Evolutionary conservation across 371 early-diverging fungal genomes (phyloP).

Genomic region (Phascolomyces articulosus): DNA sequence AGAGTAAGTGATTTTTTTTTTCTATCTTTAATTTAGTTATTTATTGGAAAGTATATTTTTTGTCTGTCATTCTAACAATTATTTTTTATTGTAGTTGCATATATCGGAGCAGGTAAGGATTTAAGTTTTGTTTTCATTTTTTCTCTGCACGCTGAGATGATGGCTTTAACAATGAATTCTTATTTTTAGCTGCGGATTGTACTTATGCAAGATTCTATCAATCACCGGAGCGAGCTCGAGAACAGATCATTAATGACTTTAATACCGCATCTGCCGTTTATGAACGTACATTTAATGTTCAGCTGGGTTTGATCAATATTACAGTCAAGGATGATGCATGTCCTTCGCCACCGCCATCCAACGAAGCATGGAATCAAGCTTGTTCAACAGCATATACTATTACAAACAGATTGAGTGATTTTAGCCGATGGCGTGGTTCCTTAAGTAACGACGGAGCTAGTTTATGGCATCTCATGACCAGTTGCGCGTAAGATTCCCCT

Average conservation of each 20-base stretch:
- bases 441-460: constrained; percentile 77
- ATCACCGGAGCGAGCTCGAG: constrained; percentile 61
- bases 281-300: constrained; percentile 87
- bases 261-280: constrained; percentile 83
- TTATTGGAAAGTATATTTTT: background rate
- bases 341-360: constrained; percentile 39
- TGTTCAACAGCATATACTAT: constrained; percentile 79
- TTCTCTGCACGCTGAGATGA: no score
- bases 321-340: constrained; percentile 70
- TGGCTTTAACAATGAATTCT: no score
- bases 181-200: constrained; percentile 72
- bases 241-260: constrained; percentile 78
- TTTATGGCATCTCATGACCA: constrained; percentile 95
- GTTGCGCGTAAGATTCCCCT: constrained; percentile 66
- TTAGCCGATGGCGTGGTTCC: constrained; percentile 86
- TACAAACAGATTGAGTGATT: constrained; percentile 81
- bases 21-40: background rate
- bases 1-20: constrained; percentile 25
- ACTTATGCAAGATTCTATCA: constrained; percentile 68
- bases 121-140: no score
- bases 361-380: constrained; percentile 77
- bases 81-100: constrained; percentile 18
- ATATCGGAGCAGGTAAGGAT: constrained; percentile 35
- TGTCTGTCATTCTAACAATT: background rate
- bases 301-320: constrained; percentile 84